Percentiles rank a stretch among this genome's conserved stretches.
Evolutionary conservation across 2,329 filamentous ascomycete genomes (phyloP).

Genomic region (Fusarium foetens): DNA sequence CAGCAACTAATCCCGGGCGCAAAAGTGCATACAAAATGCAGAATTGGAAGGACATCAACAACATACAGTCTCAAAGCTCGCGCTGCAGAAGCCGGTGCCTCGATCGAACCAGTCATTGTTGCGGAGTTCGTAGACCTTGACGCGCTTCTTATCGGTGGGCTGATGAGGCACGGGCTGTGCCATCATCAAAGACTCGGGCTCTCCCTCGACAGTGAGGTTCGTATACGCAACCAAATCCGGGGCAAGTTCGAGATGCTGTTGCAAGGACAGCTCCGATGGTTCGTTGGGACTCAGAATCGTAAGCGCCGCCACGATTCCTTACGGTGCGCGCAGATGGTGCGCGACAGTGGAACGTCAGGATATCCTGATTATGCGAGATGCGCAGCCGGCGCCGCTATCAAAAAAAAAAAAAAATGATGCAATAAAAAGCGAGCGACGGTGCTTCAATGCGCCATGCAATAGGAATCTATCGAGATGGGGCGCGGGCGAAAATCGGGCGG

Average conservation of each 20-base stretch:
- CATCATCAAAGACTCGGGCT: slow-evolving; percentile 73
- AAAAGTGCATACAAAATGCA: slow-evolving; percentile 11
- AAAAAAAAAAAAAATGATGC: slow-evolving; percentile 25
- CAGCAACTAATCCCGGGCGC: slow-evolving; percentile 20
- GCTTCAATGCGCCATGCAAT: slow-evolving; percentile 50
- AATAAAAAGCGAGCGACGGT: slow-evolving; percentile 33
- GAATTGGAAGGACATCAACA: slow-evolving; percentile 30
- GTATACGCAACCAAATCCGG: slow-evolving; percentile 63
- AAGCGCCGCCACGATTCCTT: slow-evolving; percentile 65
- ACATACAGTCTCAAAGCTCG: slow-evolving; percentile 77
- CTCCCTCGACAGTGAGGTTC: slow-evolving; percentile 61
- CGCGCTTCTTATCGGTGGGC: slow-evolving; percentile 76
- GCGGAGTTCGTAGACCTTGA: slow-evolving; percentile 98
- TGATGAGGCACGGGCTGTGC: slow-evolving; percentile 77
- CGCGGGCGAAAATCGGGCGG: slow-evolving; percentile 31
- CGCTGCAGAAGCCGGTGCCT: slow-evolving; percentile 94
- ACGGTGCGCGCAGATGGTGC: slow-evolving; percentile 46
- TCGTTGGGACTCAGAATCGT: slow-evolving; percentile 64
- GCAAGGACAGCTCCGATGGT: slow-evolving; percentile 65
- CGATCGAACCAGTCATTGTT: slow-evolving; percentile 99
- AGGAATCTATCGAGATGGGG: slow-evolving; percentile 21
- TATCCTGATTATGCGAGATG: slow-evolving; percentile 22
- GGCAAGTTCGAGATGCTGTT: slow-evolving; percentile 68
- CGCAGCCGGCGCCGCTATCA: slow-evolving; percentile 26
- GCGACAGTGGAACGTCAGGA: slow-evolving; percentile 37